Evolutionary conservation across 2,329 filamentous ascomycete genomes (phyloP), one percentile per base, ranked within the genome.

Genomic region (Mariannaea elegans): DNA sequence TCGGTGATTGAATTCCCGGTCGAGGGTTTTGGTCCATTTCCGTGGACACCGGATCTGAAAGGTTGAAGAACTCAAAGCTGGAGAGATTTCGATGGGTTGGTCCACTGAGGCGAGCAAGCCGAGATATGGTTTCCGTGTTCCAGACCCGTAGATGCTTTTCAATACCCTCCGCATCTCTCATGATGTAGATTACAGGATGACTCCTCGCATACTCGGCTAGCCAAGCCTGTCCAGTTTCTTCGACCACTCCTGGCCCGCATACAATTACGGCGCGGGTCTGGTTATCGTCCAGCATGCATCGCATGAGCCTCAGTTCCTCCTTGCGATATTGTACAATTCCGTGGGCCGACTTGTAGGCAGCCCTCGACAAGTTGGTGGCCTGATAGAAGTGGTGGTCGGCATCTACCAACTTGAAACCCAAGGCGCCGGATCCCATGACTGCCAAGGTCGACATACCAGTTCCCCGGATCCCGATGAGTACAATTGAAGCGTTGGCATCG

Each of bases 371-470:
- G 7, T 86, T 85, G 2, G 84, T 85, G 4, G 77, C 76, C 58
- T 87, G 81, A 19, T 84, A 78, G 63, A 90, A 90, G 55, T 83
- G 80, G 38, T 80, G 77, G 63, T 89, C 86, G 27, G 84, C 81
- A 50, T 89, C 87, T 32, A 90, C 78, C 7, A 89, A 76, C 44
- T 84, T 81, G 84, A 83, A 56, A 82, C 84, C 36, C 81, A 64
- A 47, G 10, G 54, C 59, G 29, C 62, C 57, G 2, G 64, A 84
- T 0, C 86, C 86, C 10, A 86, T 83, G 36, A 90, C 82, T 3
- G 84, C 87, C 14, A 90, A 74, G 31, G 84, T 88, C n/a, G 85
- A 84, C 68, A 89, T 89, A 2, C 87, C 87, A 5, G 85, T 84
- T 9, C 87, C 87, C 27, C 84, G 81, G 46, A 87, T 83, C 7